phyloP scores from a whole-genome alignment of 768 basidiomycete species.

The Multifurca ochricompacta region DNA sequence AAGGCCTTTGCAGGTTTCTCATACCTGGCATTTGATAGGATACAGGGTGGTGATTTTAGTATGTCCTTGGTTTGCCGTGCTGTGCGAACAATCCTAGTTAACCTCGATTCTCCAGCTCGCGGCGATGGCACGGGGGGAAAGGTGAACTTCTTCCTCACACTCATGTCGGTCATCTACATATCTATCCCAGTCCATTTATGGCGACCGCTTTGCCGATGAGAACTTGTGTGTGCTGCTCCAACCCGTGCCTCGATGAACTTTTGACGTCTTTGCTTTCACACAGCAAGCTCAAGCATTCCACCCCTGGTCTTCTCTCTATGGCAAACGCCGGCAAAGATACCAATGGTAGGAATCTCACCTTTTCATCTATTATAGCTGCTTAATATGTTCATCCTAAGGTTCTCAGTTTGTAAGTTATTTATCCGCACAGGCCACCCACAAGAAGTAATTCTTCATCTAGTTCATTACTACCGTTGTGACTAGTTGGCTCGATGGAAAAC shows the following conservation, averaged over 20 bases:
- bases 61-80: conserved; percentile 29
- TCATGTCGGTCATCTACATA: background rate
- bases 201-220: conserved; percentile 86
- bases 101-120: conserved; percentile 40
- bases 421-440: background rate
- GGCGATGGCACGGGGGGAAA: conserved; percentile 91
- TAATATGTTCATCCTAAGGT: conserved; percentile 34
- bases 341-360: conserved; percentile 50
- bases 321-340: conserved; percentile 91
- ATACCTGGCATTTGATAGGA: conserved; percentile 39
- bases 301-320: conserved; percentile 85
- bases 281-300: conserved; percentile 94
- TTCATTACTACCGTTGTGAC: conserved; percentile 90
- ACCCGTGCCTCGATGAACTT: background rate
- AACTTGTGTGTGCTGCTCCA: conserved; percentile 62
- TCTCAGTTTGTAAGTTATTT: conserved; percentile 75
- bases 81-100: conserved; percentile 9
- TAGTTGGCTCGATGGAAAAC: conserved; percentile 85
- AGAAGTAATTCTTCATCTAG: conserved; percentile 33
- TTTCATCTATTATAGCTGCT: conserved; percentile 8
- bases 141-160: conserved; percentile 33
- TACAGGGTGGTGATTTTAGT: conserved; percentile 99
- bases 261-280: background rate
- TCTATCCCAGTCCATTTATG: conserved; percentile 69
- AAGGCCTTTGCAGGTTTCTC: conserved; percentile 20